These are phyloP conservation scores for Proliferodiscus dingleyae DNA, from an alignment of 2,329 filamentous ascomycete species.

Conservation along the genomic window DNA sequence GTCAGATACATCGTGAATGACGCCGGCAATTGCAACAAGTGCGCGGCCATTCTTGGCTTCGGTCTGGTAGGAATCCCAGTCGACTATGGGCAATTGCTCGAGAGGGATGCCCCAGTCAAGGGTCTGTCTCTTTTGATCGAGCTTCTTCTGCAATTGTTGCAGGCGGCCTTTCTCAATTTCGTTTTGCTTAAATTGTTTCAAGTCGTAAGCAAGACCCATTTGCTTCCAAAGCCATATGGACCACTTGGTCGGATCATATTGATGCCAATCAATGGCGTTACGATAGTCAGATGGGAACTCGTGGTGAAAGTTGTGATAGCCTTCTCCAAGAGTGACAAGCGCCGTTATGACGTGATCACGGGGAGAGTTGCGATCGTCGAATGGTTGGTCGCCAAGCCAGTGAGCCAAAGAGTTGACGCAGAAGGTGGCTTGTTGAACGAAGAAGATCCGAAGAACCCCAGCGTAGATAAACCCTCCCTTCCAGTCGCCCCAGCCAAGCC, in stretches of 20 bases:
- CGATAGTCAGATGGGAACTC: constrained; percentile 92
- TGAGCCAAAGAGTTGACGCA: constrained; percentile 89
- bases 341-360: constrained; percentile 85
- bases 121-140: constrained; percentile 76
- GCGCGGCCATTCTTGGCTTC: constrained; percentile 73
- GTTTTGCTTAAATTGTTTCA: constrained; percentile 88
- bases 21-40: constrained; percentile 73
- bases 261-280: constrained; percentile 85
- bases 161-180: constrained; percentile 90
- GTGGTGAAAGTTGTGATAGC: constrained; percentile 95
- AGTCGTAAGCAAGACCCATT: constrained; percentile 75
- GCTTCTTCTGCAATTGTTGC: constrained; percentile 88
- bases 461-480: constrained; percentile 77
- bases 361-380: constrained; percentile 87
- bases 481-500: constrained; percentile 78
- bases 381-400: constrained; percentile 88
- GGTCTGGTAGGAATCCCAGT: constrained; percentile 81
- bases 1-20: constrained; percentile 77
- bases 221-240: constrained; percentile 80
- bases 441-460: constrained; percentile 81
- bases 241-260: constrained; percentile 93
- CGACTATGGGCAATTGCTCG: constrained; percentile 78
- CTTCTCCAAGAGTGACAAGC: constrained; percentile 78
- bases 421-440: constrained; percentile 89
- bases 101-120: constrained; percentile 85